Percentiles rank a stretch among this genome's conserved stretches.
Conservation (phyloP, 495 filamentous ascomycete genomes). For the Friedmanniomyces simplex region DNA sequence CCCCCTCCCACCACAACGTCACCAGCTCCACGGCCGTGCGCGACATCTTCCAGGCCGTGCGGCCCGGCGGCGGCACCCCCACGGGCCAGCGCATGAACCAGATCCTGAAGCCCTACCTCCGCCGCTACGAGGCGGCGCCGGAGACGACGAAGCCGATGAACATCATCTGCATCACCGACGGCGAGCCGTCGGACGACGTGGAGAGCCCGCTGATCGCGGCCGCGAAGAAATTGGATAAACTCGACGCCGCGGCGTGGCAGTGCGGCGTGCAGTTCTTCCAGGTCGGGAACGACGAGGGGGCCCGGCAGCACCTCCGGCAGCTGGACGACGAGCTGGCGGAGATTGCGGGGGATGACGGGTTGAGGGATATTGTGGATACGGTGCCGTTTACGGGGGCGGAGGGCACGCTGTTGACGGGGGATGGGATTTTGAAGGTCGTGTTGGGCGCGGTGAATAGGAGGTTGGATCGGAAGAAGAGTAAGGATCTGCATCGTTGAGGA, state of each 20-base stretch:
- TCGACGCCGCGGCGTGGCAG: constrained; percentile 71
- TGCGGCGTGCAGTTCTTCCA: constrained; percentile 97
- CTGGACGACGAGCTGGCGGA: constrained; percentile 68
- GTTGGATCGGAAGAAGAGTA: constrained; percentile 41
- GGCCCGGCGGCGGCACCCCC: constrained; percentile 58
- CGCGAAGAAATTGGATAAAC: constrained; percentile 59
- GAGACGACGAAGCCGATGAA: constrained; percentile 70
- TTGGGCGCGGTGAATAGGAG: constrained; percentile 61
- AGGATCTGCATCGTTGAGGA: constrained; percentile 21
- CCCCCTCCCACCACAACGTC: constrained; percentile 45
- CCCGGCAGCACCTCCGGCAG: constrained; percentile 53
- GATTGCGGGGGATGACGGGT: constrained; percentile 37
- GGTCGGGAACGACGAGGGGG: constrained; percentile 64
- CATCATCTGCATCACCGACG: constrained; percentile 90
- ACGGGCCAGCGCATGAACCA: constrained; percentile 62
- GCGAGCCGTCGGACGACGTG: constrained; percentile 70
- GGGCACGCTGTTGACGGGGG: constrained; percentile 42
- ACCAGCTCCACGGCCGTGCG: constrained; percentile 41
- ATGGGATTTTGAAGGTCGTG: constrained; percentile 69
- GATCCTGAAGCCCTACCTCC: constrained; percentile 65
- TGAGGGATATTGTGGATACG: constrained; percentile 92
- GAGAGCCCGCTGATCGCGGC: constrained; percentile 57
- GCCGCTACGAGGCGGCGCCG: constrained; percentile 30
- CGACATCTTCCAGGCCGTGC: constrained; percentile 56
- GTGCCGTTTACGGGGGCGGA: constrained; percentile 54